Evolutionary conservation across 78 protist species (phyloP).

Genomic region (Bodo saltans): DNA sequence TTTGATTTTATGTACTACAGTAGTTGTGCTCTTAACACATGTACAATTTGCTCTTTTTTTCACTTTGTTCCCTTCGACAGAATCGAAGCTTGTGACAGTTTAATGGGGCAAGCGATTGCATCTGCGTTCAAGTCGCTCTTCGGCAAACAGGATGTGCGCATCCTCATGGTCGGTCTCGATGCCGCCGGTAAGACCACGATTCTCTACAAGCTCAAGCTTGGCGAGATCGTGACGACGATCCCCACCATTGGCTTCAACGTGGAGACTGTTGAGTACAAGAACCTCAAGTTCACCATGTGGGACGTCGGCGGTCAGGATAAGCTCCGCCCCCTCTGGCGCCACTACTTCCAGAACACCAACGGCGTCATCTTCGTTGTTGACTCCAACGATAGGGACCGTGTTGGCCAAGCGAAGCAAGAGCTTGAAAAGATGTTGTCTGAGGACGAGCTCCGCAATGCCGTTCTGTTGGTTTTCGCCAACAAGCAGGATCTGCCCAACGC

Average conservation of each 20-base stretch:
- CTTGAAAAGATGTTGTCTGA: slow-evolving; percentile 67
- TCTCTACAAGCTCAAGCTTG: slow-evolving; percentile 40
- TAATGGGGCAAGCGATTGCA: slow-evolving; percentile 27
- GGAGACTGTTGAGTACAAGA: slow-evolving; percentile 86
- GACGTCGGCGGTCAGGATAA: slow-evolving; percentile 95
- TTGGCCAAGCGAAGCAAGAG: slow-evolving; percentile 77
- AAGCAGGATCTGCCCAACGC: slow-evolving; percentile 64
- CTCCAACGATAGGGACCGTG: slow-evolving; percentile 84
- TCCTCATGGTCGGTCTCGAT: slow-evolving; percentile 94
- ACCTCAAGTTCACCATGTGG: slow-evolving; percentile 85
- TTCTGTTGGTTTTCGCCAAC: slow-evolving; percentile 80
- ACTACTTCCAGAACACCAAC: slow-evolving; percentile 78
- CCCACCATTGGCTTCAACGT: slow-evolving; percentile 88
- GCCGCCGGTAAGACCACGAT: slow-evolving; percentile 53
- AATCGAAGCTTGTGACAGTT: too few species aligned
- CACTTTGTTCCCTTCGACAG: too few species aligned
- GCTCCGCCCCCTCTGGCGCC: slow-evolving; percentile 88
- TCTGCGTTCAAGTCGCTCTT: slow-evolving; percentile 36
- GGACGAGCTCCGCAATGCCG: slow-evolving; percentile 73
- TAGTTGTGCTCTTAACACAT: too few species aligned
- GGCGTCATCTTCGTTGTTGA: slow-evolving; percentile 93
- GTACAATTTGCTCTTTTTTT: too few species aligned
- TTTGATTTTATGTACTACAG: too few species aligned
- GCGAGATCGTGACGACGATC: slow-evolving; percentile 48
- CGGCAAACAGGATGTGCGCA: slow-evolving; percentile 82